Conservation (phyloP, 768 basidiomycete genomes). For the Lentinula aciculospora region DNA sequence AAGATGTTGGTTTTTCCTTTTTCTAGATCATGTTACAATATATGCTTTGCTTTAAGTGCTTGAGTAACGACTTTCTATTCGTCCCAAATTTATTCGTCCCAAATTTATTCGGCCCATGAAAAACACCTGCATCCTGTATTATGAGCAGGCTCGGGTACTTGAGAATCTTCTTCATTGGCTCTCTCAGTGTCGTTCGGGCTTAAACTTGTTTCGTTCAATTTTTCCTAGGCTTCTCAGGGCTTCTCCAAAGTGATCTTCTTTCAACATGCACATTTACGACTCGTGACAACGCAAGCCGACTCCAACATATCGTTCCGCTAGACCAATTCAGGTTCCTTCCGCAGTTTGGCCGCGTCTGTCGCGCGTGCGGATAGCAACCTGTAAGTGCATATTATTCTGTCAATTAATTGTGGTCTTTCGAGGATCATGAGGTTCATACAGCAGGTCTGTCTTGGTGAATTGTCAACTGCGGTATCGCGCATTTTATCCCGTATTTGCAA, state of each 20-base stretch:
- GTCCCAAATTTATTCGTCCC: not conserved
- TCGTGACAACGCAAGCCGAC: not conserved
- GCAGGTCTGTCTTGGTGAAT: not conserved
- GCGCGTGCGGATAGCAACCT: not conserved
- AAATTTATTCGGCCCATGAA: not conserved
- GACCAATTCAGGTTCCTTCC: not conserved
- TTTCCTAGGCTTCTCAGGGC: not conserved
- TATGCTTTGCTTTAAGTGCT: too few relatives aligned
- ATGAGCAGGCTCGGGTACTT: not conserved
- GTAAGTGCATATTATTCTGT: not conserved
- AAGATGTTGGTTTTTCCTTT: not conserved
- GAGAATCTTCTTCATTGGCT: not conserved
- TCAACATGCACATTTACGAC: not conserved
- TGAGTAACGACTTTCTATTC: too few relatives aligned
- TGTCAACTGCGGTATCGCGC: not conserved
- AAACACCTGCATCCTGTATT: not conserved
- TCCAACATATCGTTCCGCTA: not conserved
- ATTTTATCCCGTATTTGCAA: not conserved
- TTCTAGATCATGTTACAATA: too few relatives aligned
- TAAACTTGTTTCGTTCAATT: conserved; percentile 1
- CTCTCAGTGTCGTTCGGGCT: not conserved
- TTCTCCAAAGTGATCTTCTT: not conserved
- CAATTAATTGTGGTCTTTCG: not conserved
- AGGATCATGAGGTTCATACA: not conserved
- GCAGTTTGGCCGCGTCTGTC: not conserved